Conservation (phyloP, 2,329 filamentous ascomycete species). For the Chrysosporium keratinophilum region DNA sequence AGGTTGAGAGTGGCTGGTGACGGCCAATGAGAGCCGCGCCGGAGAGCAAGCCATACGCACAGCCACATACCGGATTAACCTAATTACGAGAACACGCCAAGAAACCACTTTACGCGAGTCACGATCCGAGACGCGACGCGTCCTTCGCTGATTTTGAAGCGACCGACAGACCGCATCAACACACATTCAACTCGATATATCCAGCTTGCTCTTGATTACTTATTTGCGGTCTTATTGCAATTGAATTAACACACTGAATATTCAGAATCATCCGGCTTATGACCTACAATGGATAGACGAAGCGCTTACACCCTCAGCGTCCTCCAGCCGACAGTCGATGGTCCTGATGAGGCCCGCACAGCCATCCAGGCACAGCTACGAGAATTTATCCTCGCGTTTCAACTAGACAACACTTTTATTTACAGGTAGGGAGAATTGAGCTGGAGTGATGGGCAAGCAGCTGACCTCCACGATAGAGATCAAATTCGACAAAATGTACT, state of each 20-base stretch:
- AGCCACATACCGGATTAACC: neutral
- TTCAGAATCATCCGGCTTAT: neutral
- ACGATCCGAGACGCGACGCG: conserved; percentile 22
- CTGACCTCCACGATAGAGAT: conserved; percentile 49
- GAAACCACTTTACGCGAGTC: conserved; percentile 34
- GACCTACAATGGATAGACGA: conserved; percentile 63
- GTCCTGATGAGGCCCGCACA: conserved; percentile 57
- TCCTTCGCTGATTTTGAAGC: conserved; percentile 12
- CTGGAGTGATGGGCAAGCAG: neutral
- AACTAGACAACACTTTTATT: conserved; percentile 86
- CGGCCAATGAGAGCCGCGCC: neutral
- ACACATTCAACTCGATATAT: conserved; percentile 6
- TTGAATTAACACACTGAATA: neutral
- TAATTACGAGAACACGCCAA: conserved; percentile 13
- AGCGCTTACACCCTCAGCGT: conserved; percentile 79
- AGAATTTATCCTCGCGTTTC: conserved; percentile 86
- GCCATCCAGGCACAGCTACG: conserved; percentile 71
- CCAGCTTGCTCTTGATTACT: conserved; percentile 7
- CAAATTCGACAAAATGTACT: conserved; percentile 92
- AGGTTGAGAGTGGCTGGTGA: neutral
- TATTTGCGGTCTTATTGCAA: neutral
- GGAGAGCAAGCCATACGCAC: conserved; percentile 5
- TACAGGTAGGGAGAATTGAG: conserved; percentile 56
- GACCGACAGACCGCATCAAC: too few relatives aligned
- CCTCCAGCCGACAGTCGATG: conserved; percentile 57